Conservation (phyloP, 768 basidiomycete genomes). For the Suillus placidus region DNA sequence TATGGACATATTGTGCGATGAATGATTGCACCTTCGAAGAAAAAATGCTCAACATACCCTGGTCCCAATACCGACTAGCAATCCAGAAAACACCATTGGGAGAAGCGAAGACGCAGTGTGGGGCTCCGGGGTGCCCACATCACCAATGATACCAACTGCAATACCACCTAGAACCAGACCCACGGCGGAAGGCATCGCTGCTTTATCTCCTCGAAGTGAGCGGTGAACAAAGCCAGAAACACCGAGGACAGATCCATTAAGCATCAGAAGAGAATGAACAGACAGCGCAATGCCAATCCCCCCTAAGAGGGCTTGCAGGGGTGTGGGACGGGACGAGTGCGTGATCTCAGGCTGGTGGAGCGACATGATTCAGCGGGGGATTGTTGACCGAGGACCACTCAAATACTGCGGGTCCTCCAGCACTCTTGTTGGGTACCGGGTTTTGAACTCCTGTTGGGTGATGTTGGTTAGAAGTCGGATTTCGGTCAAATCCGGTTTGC, state of each 20-base stretch:
- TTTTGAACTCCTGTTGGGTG: neutral
- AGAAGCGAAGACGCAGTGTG: conserved; percentile 24
- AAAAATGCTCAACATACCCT: conserved; percentile 41
- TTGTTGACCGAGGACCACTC: neutral
- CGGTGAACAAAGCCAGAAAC: conserved; percentile 64
- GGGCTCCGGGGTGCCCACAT: conserved; percentile 38
- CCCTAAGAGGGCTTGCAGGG: conserved; percentile 56
- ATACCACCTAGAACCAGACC: conserved; percentile 56
- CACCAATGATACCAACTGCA: conserved; percentile 37
- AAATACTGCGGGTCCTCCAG: neutral
- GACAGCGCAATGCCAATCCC: conserved; percentile 56
- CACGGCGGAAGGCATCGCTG: conserved; percentile 42
- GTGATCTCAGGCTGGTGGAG: neutral
- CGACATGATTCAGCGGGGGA: neutral
- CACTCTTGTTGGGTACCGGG: too few relatives aligned
- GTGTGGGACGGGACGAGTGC: conserved; percentile 35
- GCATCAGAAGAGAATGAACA: conserved; percentile 51
- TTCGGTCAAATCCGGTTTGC: neutral
- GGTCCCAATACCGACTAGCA: conserved; percentile 60
- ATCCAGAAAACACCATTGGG: conserved; percentile 47
- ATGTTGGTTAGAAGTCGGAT: neutral
- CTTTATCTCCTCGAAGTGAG: conserved; percentile 46
- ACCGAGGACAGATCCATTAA: conserved; percentile 61
- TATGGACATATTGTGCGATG: conserved; percentile 20
- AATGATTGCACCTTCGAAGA: conserved; percentile 1